phyloP scores from a whole-genome alignment of 257 asterid species.

The Cruciata laevipes region DNA sequence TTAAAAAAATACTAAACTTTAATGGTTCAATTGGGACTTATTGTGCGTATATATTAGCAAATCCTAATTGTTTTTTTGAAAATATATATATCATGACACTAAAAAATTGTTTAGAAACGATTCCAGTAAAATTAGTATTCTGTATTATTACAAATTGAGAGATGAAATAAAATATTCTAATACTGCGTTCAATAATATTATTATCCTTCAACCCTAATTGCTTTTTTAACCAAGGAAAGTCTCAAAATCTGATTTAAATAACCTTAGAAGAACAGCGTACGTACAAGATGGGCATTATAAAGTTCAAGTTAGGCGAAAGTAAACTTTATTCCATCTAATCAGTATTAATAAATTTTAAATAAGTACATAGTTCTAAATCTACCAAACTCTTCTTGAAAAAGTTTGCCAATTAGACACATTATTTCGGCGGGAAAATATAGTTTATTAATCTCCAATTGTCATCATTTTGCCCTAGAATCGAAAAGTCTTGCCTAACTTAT shows the following conservation, averaged over 20 bases:
- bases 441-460: constrained; percentile 6
- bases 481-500: no score
- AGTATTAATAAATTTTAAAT: not conserved
- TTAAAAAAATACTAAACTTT: no score
- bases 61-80: no score
- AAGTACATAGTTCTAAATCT: not conserved
- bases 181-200: no score
- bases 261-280: not conserved
- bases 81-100: no score
- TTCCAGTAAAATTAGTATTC: no score
- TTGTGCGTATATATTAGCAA: no score
- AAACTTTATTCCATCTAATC: constrained; percentile 1
- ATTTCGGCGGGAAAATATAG: constrained; percentile 4
- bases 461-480: no score
- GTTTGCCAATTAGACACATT: not conserved
- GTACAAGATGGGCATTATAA: not conserved
- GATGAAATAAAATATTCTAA: no score
- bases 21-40: no score
- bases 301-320: constrained; percentile 2
- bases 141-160: no score
- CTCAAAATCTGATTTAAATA: not conserved
- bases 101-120: no score
- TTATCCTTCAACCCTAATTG: not conserved
- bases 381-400: not conserved
- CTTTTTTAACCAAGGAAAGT: not conserved